A percentile compares a stretch with the other conserved stretches of the same genome.
phyloP scores from a whole-genome alignment of 2,329 filamentous ascomycete genomes.

The Neofusicoccum laricinum region DNA sequence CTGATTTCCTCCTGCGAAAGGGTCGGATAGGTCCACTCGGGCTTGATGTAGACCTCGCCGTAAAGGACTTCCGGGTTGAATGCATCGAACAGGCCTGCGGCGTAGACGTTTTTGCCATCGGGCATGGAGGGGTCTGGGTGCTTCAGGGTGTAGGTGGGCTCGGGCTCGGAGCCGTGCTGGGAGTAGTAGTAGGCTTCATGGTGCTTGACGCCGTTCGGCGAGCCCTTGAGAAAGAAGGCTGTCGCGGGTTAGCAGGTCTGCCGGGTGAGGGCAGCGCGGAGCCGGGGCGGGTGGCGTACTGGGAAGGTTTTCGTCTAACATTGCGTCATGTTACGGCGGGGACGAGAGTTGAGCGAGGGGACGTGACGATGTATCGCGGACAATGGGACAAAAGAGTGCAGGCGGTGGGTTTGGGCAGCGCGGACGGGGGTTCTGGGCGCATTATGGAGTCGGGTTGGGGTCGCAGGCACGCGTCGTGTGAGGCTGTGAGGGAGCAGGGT shows the following conservation, averaged over 20 bases:
- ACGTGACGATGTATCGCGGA: neutral
- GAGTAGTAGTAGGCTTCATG: conserved; percentile 55
- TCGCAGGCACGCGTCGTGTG: conserved; percentile 4
- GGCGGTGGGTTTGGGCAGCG: neutral
- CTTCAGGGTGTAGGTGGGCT: conserved; percentile 76
- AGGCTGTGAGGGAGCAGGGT: conserved; percentile 11
- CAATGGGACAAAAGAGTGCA: neutral
- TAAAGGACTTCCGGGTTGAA: conserved; percentile 78
- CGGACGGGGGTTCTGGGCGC: neutral
- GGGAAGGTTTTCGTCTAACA: conserved; percentile 95
- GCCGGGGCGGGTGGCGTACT: conserved; percentile 40
- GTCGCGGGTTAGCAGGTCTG: conserved; percentile 37
- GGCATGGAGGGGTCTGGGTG: conserved; percentile 70
- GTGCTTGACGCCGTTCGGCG: conserved; percentile 50
- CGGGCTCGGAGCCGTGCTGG: conserved; percentile 76
- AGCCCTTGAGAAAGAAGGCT: conserved; percentile 61
- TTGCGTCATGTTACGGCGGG: conserved; percentile 35
- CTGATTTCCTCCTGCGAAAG: conserved; percentile 79
- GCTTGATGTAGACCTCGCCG: conserved; percentile 79
- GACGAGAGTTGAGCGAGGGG: neutral
- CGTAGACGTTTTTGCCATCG: conserved; percentile 77
- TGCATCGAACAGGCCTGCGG: conserved; percentile 79
- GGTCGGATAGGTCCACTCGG: conserved; percentile 80
- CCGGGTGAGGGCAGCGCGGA: conserved; percentile 40
- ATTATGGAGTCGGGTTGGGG: neutral